These are phyloP conservation scores for Chaetomium strumarium DNA, from an alignment of 2,329 filamentous ascomycete species.

Conservation along the genomic window DNA sequence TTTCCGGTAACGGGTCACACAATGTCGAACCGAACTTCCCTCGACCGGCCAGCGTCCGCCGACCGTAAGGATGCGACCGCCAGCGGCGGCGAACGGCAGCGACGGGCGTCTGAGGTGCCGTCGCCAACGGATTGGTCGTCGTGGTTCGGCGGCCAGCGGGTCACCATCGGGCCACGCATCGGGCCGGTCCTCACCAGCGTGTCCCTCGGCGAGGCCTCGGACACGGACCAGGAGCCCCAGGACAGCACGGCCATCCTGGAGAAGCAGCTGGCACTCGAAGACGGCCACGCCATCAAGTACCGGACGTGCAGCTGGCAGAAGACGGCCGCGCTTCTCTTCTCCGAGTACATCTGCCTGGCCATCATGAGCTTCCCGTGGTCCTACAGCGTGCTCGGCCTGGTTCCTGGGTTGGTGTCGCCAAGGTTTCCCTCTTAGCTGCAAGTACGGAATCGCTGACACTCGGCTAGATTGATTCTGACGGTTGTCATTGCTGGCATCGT, in stretches of 20 bases:
- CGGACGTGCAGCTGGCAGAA: conserved; percentile 88
- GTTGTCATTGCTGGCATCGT: conserved; percentile 4
- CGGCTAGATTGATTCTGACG: conserved; percentile 13
- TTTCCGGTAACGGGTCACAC: no score
- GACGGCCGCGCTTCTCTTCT: conserved; percentile 81
- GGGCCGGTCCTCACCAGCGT: conserved; percentile 38
- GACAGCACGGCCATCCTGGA: conserved; percentile 43
- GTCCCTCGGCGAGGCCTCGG: conserved; percentile 28
- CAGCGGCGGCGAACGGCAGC: background rate
- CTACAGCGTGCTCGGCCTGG: conserved; percentile 79
- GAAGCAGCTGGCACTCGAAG: conserved; percentile 70
- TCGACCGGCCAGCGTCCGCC: background rate
- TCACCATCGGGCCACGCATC: conserved; percentile 47
- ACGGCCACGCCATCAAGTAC: conserved; percentile 78
- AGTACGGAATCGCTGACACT: background rate
- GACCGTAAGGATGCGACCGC: background rate
- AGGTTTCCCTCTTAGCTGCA: background rate
- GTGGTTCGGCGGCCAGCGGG: conserved; percentile 36
- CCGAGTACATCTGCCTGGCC: conserved; percentile 85
- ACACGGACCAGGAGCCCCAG: conserved; percentile 1
- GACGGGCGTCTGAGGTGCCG: background rate
- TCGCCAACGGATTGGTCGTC: conserved; percentile 24
- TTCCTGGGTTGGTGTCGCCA: conserved; percentile 43
- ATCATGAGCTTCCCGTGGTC: conserved; percentile 98
- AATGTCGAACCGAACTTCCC: background rate